Evolutionary conservation across 2,329 filamentous ascomycete genomes (phyloP).

Genomic region (Colletotrichum sp.): DNA sequence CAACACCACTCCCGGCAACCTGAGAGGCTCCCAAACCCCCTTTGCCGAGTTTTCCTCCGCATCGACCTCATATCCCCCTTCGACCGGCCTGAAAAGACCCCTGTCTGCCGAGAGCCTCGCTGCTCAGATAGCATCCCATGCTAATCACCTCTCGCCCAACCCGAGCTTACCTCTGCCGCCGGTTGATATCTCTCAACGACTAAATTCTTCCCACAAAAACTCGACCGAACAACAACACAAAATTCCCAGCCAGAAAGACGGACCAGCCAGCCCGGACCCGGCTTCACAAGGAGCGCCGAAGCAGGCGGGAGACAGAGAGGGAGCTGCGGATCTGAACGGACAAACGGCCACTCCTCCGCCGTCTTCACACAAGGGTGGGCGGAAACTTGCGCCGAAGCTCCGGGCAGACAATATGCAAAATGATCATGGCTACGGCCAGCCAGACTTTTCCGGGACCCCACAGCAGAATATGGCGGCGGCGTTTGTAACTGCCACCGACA

Average conservation of each 20-base stretch:
- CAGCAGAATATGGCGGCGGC: constrained; percentile 53
- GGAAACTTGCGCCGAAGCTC: constrained; percentile 58
- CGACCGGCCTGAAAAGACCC: constrained; percentile 51
- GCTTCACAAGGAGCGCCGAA: constrained; percentile 41
- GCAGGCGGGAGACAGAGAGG: constrained; percentile 49
- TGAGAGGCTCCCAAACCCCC: constrained; percentile 49
- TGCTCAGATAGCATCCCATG: constrained; percentile 63
- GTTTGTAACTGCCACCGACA: constrained; percentile 55
- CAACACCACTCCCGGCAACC: constrained; percentile 66
- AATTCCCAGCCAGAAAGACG: constrained; percentile 33
- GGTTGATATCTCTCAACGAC: constrained; percentile 62
- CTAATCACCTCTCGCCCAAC: constrained; percentile 63
- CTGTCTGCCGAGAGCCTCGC: constrained; percentile 56
- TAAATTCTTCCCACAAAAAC: constrained; percentile 63
- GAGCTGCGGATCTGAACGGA: constrained; percentile 40
- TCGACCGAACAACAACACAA: constrained; percentile 36
- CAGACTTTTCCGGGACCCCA: constrained; percentile 55
- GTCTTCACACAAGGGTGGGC: constrained; percentile 59
- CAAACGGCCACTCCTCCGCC: constrained; percentile 68
- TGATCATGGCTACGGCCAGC: constrained; percentile 59
- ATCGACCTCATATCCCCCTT: constrained; percentile 39
- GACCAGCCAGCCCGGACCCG: constrained; percentile 24
- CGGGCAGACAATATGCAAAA: constrained; percentile 58
- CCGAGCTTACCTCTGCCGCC: constrained; percentile 60
- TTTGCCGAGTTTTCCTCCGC: constrained; percentile 49